These are phyloP conservation scores for Barnettozyma populi DNA, from an alignment of 805 yeast species.

Conservation along the genomic window DNA sequence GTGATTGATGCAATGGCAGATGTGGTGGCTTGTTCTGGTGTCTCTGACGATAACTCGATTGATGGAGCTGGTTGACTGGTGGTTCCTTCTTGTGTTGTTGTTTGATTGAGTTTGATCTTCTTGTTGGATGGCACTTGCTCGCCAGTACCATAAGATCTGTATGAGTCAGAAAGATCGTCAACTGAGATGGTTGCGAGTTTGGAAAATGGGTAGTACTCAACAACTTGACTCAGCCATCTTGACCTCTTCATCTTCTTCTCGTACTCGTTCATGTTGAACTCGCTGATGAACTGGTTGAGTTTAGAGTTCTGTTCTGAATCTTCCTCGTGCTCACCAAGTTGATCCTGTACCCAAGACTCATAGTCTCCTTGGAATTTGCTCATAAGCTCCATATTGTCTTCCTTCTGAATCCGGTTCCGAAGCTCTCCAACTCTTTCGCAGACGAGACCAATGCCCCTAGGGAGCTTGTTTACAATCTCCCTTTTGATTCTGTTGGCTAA, in stretches of 20 bases:
- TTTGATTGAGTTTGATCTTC: background rate
- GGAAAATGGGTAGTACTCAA: constrained; percentile 80
- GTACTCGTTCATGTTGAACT: constrained; percentile 48
- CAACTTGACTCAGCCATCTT: constrained; percentile 84
- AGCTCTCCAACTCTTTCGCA: constrained; percentile 66
- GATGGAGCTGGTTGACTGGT: background rate
- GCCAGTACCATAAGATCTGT: constrained; percentile 14
- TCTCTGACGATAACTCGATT: background rate
- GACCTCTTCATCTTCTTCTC: constrained; percentile 54
- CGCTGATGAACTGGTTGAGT: constrained; percentile 58
- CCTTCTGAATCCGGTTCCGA: constrained; percentile 48
- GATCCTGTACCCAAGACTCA: constrained; percentile 28
- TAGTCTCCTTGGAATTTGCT: constrained; percentile 22
- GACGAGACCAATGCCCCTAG: constrained; percentile 62
- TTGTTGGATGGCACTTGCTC: background rate
- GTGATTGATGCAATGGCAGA: constrained; percentile 18
- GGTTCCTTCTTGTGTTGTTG: background rate
- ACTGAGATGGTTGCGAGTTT: constrained; percentile 56
- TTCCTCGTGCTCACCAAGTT: constrained; percentile 56
- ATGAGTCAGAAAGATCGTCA: constrained; percentile 47
- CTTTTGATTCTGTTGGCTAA: constrained; percentile 76
- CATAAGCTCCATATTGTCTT: constrained; percentile 36
- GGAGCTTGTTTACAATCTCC: constrained; percentile 60
- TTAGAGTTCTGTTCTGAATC: constrained; percentile 58
- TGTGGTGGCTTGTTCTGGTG: constrained; percentile 2